Base-by-base conservation (phyloP, 2,329 filamentous ascomycete genomes). In the Pseudogymnoascus sp. region DNA sequence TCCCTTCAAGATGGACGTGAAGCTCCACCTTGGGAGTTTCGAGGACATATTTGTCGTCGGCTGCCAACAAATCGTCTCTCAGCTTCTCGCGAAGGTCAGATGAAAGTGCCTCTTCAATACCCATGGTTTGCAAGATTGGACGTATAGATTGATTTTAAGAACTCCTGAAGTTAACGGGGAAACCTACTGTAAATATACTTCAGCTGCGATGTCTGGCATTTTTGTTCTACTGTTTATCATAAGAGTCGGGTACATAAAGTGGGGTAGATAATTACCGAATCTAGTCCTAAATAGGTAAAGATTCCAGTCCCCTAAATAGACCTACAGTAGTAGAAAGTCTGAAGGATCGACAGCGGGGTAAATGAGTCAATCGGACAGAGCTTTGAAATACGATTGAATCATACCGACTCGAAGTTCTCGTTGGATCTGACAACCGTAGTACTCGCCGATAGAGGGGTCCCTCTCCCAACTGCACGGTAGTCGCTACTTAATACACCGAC, bases 1-100 rank as follows among this genome's bases (percentile, higher is more conserved):
- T 86, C 62, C 89, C 89, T 75, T 92, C 89, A 19, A 92, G 79
- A 72, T 92, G 89, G 63, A 92, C 82, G 75, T 92, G 89, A 70
- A 92, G 88, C 74, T 92, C 89, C 75, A 86, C 88, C 77, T 92
- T 92, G 65, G 89, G 89, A 28, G 92, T 80, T 30, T 78, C 78
- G 59, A 75, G 72, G 45, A 91, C 79, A 71, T 90, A 85, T 35
- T 77, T 73, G 74, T 67, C 61, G n/a, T 64, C 14, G 22, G 28
- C 35, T 14, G 35, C 28, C 23, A 60, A 39, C 30, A 60, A 25
- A 12, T 39, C 14, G 25, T 39, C 35, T 45, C 58, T 60, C 16
- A 60, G 16, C 16, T 28, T 28, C 35, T 60, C 42, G 9, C 42
- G 42, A 49, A 49, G 42, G 42, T 49, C 42, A 8, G 42, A 49